Evolutionary conservation across 192 early-diverging fungal species (phyloP).

Genomic region (Umbelopsis sp.): DNA sequence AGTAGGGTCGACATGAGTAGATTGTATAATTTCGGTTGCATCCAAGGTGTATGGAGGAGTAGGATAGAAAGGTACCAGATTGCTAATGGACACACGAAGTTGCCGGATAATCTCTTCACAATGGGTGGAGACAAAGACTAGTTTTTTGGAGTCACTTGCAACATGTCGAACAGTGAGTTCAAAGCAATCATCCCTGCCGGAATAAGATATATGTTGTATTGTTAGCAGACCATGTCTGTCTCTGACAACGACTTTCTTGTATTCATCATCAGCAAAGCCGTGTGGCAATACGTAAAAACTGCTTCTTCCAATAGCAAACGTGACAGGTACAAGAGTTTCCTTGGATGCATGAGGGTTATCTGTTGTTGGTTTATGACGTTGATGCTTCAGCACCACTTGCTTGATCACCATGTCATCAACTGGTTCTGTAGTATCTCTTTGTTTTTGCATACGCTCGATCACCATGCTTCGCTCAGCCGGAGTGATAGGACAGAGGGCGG

Average conservation of each 20-base stretch:
- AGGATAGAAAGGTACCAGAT: conserved; percentile 22
- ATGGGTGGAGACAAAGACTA: conserved; percentile 15
- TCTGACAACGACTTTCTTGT: conserved; percentile 18
- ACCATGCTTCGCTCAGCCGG: background rate
- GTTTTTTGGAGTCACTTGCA: background rate
- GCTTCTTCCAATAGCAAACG: conserved; percentile 11
- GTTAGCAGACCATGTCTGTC: conserved; percentile 18
- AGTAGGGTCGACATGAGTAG: background rate
- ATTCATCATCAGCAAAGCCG: background rate
- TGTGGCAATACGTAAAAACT: conserved; percentile 20
- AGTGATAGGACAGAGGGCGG: background rate
- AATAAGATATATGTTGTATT: conserved; percentile 5
- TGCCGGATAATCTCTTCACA: conserved; percentile 11
- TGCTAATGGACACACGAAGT: conserved; percentile 11
- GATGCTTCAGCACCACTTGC: conserved; percentile 11
- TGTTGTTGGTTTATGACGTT: background rate
- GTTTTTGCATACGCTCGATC: conserved; percentile 11
- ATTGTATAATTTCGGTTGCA: background rate
- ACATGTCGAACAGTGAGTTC: background rate
- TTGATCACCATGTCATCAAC: conserved; percentile 12
- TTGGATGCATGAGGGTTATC: conserved; percentile 5
- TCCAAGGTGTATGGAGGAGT: conserved; percentile 22
- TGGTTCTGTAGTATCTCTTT: conserved; percentile 5
- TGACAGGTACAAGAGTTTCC: conserved; percentile 4
- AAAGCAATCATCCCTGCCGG: conserved; percentile 22